These are phyloP conservation scores for Chaetomium tenue DNA, from an alignment of 495 filamentous ascomycete genomes.

Conservation along the genomic window DNA sequence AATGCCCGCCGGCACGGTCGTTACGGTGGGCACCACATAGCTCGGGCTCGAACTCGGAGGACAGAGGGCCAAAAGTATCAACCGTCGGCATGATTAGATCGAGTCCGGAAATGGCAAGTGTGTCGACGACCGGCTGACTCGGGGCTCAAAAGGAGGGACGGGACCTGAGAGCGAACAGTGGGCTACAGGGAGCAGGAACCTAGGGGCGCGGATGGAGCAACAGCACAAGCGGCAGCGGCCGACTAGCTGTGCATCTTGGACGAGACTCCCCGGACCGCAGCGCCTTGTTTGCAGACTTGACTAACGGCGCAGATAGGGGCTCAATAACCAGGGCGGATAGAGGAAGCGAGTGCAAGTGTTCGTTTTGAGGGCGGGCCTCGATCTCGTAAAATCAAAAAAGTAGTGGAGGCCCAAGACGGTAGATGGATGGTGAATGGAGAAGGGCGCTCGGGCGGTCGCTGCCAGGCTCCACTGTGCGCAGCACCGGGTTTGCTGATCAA, in stretches of 20 bases:
- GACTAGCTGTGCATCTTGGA: conserved; percentile 29
- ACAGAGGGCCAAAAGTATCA: conserved; percentile 8
- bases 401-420: neutral
- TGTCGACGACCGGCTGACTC: conserved; percentile 16
- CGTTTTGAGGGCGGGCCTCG: neutral
- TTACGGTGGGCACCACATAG: conserved; percentile 11
- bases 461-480: neutral
- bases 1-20: conserved; percentile 8
- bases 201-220: neutral
- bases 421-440: conserved; percentile 9
- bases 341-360: neutral
- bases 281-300: conserved; percentile 5
- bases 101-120: neutral
- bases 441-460: conserved; percentile 1
- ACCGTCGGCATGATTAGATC: conserved; percentile 25
- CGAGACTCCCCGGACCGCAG: neutral
- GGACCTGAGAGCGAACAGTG: neutral
- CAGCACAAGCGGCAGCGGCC: conserved; percentile 18
- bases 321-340: neutral
- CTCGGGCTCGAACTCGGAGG: conserved; percentile 11
- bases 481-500: conserved; percentile 3
- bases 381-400: conserved; percentile 15
- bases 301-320: neutral
- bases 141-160: neutral
- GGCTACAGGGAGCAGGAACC: neutral